A percentile compares a stretch with the other conserved stretches of the same genome.
Conservation (phyloP, 2,329 filamentous ascomycete species). For the Ceratocystis lukuohia region DNA sequence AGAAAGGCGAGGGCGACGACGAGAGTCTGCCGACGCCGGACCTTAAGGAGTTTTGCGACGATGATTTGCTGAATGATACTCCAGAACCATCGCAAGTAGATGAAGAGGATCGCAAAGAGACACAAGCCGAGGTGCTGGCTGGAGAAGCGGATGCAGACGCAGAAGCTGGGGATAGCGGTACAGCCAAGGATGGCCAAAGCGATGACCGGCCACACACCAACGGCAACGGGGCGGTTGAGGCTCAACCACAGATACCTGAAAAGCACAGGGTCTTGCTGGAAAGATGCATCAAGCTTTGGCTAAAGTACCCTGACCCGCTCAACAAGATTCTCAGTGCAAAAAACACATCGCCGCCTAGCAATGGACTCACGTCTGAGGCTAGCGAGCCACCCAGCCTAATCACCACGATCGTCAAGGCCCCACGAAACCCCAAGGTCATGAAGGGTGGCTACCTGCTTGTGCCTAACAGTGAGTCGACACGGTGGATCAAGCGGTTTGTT, state of each 20-base stretch:
- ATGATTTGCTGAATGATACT: slow-evolving; percentile 45
- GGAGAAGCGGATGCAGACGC: slow-evolving; percentile 21
- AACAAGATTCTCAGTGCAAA: slow-evolving; percentile 42
- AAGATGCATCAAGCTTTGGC: slow-evolving; percentile 53
- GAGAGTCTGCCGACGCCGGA: slow-evolving; percentile 23
- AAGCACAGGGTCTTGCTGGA: slow-evolving; percentile 36
- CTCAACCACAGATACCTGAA: slow-evolving; percentile 23
- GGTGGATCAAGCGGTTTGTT: slow-evolving; percentile 86
- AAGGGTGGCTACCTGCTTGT: slow-evolving; percentile 82
- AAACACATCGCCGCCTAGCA: slow-evolving; percentile 55
- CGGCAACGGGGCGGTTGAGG: not conserved
- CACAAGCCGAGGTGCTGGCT: slow-evolving; percentile 22
- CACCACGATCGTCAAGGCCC: slow-evolving; percentile 61
- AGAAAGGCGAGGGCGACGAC: slow-evolving; percentile 23
- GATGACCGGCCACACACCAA: not conserved
- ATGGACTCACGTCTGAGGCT: slow-evolving; percentile 41
- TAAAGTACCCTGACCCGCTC: slow-evolving; percentile 42
- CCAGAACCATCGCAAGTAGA: slow-evolving; percentile 38
- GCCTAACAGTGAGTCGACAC: slow-evolving; percentile 64
- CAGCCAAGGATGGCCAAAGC: not conserved
- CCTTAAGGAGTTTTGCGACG: slow-evolving; percentile 28
- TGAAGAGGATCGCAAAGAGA: slow-evolving; percentile 24
- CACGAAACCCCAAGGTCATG: slow-evolving; percentile 67
- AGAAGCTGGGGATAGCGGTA: not conserved
- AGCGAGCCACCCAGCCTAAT: slow-evolving; percentile 50